Conservation (phyloP, 1,284 basidiomycete species). For the Sporisorium exsertum region DNA sequence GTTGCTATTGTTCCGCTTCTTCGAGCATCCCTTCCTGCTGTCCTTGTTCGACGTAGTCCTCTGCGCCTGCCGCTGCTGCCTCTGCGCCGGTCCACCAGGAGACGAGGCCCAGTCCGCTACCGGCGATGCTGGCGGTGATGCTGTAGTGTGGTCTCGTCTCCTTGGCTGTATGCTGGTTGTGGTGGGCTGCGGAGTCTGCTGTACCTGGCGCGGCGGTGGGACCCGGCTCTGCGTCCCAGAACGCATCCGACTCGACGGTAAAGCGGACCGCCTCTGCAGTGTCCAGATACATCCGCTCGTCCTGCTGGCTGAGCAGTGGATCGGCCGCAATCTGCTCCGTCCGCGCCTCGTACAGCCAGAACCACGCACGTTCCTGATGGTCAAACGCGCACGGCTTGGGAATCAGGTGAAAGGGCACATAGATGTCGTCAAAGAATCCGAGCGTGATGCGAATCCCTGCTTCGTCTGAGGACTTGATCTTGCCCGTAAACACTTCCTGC, state of each 20-base stretch:
- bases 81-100: constrained; percentile 73
- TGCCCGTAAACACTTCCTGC: constrained; percentile 89
- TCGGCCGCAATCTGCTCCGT: constrained; percentile 57
- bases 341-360: constrained; percentile 70
- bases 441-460: constrained; percentile 78
- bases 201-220: constrained; percentile 71
- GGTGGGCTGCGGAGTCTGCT: constrained; percentile 17
- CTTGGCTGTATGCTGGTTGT: constrained; percentile 35
- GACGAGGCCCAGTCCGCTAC: constrained; percentile 82
- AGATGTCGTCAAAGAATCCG: constrained; percentile 94
- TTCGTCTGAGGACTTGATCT: constrained; percentile 80
- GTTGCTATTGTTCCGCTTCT: constrained; percentile 2
- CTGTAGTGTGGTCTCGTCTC: constrained; percentile 46
- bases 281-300: constrained; percentile 87
- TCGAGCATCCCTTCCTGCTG: constrained; percentile 6
- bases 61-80: constrained; percentile 62
- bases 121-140: constrained; percentile 77
- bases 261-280: constrained; percentile 85
- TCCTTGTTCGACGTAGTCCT: constrained; percentile 9
- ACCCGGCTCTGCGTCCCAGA: constrained; percentile 90
- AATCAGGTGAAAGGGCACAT: constrained; percentile 77
- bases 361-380: constrained; percentile 69
- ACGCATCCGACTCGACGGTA: constrained; percentile 86
- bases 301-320: constrained; percentile 57
- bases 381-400: constrained; percentile 80